Conservation (phyloP, 495 filamentous ascomycete genomes). For the Talaromyces trachyspermus region DNA sequence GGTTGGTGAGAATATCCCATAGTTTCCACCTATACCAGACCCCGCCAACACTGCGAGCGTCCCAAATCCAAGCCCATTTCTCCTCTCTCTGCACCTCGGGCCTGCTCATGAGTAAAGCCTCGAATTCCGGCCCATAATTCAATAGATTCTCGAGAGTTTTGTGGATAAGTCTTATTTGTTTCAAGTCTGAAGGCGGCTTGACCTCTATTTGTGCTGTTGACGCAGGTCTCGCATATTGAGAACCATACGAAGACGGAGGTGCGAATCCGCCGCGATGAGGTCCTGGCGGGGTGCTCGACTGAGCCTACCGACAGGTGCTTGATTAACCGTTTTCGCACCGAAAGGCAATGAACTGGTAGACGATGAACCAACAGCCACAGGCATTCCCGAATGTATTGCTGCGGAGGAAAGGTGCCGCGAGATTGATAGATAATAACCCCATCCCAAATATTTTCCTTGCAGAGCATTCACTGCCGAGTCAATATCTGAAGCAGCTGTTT, state of each 20-base stretch:
- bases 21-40: constrained; percentile 88
- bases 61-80: constrained; percentile 92
- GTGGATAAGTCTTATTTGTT: constrained; percentile 77
- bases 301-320: constrained; percentile 28
- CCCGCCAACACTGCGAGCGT: constrained; percentile 69
- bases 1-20: constrained; percentile 68
- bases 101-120: constrained; percentile 83
- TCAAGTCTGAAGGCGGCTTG: constrained; percentile 67
- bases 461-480: constrained; percentile 69
- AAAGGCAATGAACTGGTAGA: constrained; percentile 62
- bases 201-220: constrained; percentile 64
- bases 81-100: constrained; percentile 73
- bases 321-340: constrained; percentile 66
- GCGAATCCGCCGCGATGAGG: constrained; percentile 69
- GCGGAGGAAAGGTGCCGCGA: constrained; percentile 81
- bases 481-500: constrained; percentile 79
- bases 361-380: constrained; percentile 43
- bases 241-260: constrained; percentile 64
- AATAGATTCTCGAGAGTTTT: constrained; percentile 74
- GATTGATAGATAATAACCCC: constrained; percentile 74
- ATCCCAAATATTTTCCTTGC: constrained; percentile 82
- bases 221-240: constrained; percentile 27
- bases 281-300: constrained; percentile 53
- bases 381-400: constrained; percentile 50
- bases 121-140: constrained; percentile 78